Evolutionary conservation across 768 basidiomycete species (phyloP).

Genomic region (Boletus edulis): DNA sequence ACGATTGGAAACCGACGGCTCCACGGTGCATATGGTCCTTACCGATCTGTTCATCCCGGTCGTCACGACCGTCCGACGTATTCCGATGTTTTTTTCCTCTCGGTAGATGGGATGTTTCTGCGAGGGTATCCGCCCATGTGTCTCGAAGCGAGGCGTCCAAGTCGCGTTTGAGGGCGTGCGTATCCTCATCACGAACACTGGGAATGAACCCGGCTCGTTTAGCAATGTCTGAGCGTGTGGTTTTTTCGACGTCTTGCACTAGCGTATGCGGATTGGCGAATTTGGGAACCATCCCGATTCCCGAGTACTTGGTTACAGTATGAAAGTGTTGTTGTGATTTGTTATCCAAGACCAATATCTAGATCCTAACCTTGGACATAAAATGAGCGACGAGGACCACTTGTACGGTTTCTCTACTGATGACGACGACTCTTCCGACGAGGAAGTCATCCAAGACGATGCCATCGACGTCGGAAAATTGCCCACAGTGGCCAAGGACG

Average conservation of each 20-base stretch:
- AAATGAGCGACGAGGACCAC: constrained; percentile 41
- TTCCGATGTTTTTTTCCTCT: constrained; percentile 3
- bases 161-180: constrained; percentile 16
- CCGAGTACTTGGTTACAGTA: no score
- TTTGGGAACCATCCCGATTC: constrained; percentile 34
- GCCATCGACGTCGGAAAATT: constrained; percentile 70
- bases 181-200: constrained; percentile 4
- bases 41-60: neutral
- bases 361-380: neutral
- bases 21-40: neutral
- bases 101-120: neutral
- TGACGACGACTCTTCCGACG: constrained; percentile 75
- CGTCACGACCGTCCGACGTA: neutral
- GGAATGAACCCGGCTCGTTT: constrained; percentile 5
- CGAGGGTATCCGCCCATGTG: constrained; percentile 18
- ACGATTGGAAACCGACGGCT: neutral
- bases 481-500: constrained; percentile 88
- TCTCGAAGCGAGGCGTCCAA: constrained; percentile 23
- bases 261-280: constrained; percentile 49
- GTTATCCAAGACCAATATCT: constrained; percentile 2
- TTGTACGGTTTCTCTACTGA: constrained; percentile 77
- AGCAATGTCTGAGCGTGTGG: constrained; percentile 37
- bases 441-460: constrained; percentile 58
- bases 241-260: constrained; percentile 28
- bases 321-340: constrained; percentile 16